A percentile compares a stretch with the other conserved stretches of the same genome.
Evolutionary conservation across 1,284 basidiomycete genomes (phyloP).

Genomic region (Singerocomus rubriflavus): DNA sequence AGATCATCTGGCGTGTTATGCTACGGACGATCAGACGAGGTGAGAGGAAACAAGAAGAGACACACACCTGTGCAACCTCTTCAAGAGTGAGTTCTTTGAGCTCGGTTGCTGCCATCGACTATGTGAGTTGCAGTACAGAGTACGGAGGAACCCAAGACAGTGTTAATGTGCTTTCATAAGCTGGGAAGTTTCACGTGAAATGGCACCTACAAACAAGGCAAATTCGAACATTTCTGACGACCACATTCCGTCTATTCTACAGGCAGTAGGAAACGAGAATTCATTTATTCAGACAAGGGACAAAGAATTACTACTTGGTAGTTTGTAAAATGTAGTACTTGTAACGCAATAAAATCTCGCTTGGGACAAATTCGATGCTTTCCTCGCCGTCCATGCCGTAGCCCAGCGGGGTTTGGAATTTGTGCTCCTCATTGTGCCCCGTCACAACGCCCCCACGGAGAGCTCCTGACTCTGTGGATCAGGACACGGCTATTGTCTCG

Average conservation of each 20-base stretch:
- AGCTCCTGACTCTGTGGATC: not conserved
- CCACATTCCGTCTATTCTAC: too few relatives aligned
- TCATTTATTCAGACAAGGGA: too few relatives aligned
- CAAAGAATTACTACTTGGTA: too few relatives aligned
- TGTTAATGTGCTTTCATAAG: conserved; percentile 1
- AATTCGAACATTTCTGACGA: not conserved
- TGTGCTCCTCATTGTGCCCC: too few relatives aligned
- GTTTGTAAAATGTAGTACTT: too few relatives aligned
- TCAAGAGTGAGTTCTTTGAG: conserved; percentile 38
- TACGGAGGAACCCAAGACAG: not conserved
- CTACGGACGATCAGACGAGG: conserved; percentile 30
- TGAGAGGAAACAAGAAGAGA: not conserved
- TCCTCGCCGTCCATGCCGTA: too few relatives aligned
- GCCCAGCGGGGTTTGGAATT: too few relatives aligned
- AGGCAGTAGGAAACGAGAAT: not conserved
- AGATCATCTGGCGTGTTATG: conserved; percentile 65
- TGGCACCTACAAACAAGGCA: not conserved
- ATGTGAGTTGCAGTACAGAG: not conserved
- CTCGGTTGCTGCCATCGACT: conserved; percentile 34
- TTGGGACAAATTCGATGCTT: too few relatives aligned
- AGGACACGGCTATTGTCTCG: not conserved
- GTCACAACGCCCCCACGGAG: not conserved
- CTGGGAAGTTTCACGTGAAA: conserved; percentile 16
- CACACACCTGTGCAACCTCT: conserved; percentile 37
- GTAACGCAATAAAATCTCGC: too few relatives aligned